Conservation (phyloP, 768 basidiomycete species). For the Sarcodon sp. region DNA sequence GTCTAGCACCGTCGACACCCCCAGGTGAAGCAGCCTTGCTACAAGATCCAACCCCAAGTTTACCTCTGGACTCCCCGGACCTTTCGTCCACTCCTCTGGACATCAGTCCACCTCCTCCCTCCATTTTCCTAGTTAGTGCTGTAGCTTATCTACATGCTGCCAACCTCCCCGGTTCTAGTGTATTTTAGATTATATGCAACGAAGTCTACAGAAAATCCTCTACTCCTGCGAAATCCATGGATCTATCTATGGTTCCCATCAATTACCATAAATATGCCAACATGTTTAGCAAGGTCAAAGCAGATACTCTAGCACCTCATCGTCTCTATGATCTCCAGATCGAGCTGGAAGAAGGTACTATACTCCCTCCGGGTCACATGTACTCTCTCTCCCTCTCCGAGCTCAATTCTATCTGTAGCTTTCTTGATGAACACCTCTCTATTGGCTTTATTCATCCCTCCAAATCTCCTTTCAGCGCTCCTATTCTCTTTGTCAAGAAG, state of each 20-base stretch:
- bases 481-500: slow-evolving; percentile 16
- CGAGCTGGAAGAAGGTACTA: slow-evolving; percentile 16
- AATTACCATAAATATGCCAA: slow-evolving; percentile 10
- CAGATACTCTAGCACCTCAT: slow-evolving; percentile 19
- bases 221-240: neutral
- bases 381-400: slow-evolving; percentile 22
- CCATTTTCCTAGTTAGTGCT: slow-evolving; percentile 4
- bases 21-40: too few relatives aligned
- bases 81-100: neutral
- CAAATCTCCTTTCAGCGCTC: slow-evolving; percentile 7
- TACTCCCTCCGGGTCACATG: slow-evolving; percentile 16
- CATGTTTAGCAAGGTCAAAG: slow-evolving; percentile 9
- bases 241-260: slow-evolving; percentile 2
- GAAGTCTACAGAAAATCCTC: neutral
- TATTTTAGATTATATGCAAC: neutral
- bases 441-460: slow-evolving; percentile 1
- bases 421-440: slow-evolving; percentile 9
- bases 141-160: neutral
- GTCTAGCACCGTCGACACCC: too few relatives aligned
- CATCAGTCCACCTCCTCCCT: neutral
- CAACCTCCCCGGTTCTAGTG: neutral
- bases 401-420: slow-evolving; percentile 19
- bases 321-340: slow-evolving; percentile 22
- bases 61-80: neutral
- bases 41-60: neutral